Evolutionary conservation across 2,329 filamentous ascomycete species (phyloP).

Genomic region (Ophiostoma populinum): DNA sequence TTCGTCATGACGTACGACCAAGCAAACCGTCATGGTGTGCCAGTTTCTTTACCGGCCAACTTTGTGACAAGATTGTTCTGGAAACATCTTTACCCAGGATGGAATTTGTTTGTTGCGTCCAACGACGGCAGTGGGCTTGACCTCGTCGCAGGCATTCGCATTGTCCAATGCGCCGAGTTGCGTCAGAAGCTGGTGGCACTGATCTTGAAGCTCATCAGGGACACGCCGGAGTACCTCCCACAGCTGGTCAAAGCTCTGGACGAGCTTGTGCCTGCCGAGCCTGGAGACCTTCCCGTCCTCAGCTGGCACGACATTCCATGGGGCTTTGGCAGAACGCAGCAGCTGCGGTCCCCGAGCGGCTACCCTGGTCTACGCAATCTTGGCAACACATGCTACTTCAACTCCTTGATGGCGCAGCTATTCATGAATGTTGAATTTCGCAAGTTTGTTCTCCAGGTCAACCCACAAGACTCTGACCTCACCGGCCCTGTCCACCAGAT

Average conservation of each 20-base stretch:
- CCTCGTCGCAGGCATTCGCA: too few species aligned
- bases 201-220: constrained; percentile 42
- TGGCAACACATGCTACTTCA: constrained; percentile 93
- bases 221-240: constrained; percentile 29
- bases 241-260: constrained; percentile 33
- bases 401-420: constrained; percentile 82
- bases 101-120: too few species aligned
- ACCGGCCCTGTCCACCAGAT: constrained; percentile 61
- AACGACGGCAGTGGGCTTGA: too few species aligned
- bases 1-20: constrained; percentile 21
- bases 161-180: too few species aligned
- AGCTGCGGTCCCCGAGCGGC: constrained; percentile 58
- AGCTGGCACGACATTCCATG: constrained; percentile 43
- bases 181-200: too few species aligned
- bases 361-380: constrained; percentile 86
- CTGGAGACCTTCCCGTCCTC: constrained; percentile 28
- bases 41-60: too few species aligned
- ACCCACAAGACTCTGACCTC: constrained; percentile 31
- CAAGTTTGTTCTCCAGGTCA: constrained; percentile 57
- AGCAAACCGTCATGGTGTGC: constrained; percentile 11
- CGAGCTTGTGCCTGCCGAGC: constrained; percentile 31
- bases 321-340: constrained; percentile 46
- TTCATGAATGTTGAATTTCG: constrained; percentile 92
- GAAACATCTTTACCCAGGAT: constrained; percentile 54
- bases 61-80: constrained; percentile 37